Conservation (phyloP, 257 asterid species). For the Jacaranda copaia region DNA sequence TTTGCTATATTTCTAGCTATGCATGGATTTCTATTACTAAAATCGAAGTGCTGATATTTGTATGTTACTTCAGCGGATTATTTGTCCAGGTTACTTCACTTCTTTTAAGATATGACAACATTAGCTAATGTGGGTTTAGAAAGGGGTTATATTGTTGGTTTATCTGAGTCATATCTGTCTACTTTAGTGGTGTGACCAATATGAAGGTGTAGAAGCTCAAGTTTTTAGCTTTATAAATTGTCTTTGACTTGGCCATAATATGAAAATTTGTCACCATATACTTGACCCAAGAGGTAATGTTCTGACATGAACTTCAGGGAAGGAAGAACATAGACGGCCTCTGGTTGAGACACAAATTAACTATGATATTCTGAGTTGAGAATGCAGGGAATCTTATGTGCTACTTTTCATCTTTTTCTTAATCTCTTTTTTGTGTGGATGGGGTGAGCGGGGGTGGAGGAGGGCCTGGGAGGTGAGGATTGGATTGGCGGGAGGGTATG, state of each 20-base stretch:
- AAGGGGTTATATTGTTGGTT: neutral
- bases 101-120: conserved; percentile 14
- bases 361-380: neutral
- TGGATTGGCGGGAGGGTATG: neutral
- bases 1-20: neutral
- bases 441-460: neutral
- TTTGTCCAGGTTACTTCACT: neutral
- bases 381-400: neutral
- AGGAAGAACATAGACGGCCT: neutral
- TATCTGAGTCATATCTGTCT: neutral
- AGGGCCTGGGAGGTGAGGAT: neutral
- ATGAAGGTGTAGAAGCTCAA: conserved; percentile 15
- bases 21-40: neutral
- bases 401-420: neutral
- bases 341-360: neutral
- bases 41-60: neutral
- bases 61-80: conserved; percentile 17
- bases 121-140: conserved; percentile 24
- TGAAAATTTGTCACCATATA: neutral
- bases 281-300: neutral
- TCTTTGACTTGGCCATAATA: neutral
- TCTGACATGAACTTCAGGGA: neutral
- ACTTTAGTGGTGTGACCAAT: neutral
- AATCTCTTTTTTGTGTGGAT: neutral
- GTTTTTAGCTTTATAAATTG: neutral